Conservation (phyloP, 1,284 basidiomycete genomes). For the Pyrrhoderma lamaoense region DNA sequence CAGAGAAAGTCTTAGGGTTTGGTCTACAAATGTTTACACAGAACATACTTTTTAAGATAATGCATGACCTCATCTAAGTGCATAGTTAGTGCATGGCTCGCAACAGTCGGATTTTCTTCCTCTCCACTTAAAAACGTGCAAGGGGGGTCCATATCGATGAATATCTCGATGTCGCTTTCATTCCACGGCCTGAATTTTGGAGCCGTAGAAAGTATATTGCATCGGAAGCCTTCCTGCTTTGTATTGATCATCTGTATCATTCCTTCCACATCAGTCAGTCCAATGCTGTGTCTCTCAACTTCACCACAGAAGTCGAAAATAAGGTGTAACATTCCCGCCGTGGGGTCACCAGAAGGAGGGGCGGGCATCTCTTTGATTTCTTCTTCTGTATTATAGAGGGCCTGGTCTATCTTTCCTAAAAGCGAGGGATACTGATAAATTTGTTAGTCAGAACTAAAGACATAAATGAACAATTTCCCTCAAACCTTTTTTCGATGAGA, state of each 20-base stretch:
- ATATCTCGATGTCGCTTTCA: background rate
- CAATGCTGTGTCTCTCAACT: constrained; percentile 40
- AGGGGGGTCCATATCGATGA: background rate
- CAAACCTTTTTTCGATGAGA: constrained; percentile 45
- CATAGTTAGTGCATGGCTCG: constrained; percentile 26
- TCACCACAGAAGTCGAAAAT: constrained; percentile 41
- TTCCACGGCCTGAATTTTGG: constrained; percentile 40
- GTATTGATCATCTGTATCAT: constrained; percentile 49
- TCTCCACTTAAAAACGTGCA: constrained; percentile 12
- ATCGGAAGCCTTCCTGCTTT: constrained; percentile 39
- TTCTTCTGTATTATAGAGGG: constrained; percentile 34
- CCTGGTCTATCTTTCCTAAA: constrained; percentile 39
- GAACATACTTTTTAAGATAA: constrained; percentile 39
- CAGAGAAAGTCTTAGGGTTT: background rate
- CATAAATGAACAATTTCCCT: too few relatives aligned
- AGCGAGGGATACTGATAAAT: too few relatives aligned
- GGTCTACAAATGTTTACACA: background rate
- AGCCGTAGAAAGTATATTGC: constrained; percentile 42
- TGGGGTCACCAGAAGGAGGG: constrained; percentile 46
- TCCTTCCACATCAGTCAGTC: constrained; percentile 41
- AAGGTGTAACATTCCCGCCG: constrained; percentile 44
- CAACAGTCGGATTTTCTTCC: background rate
- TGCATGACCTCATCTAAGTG: constrained; percentile 52
- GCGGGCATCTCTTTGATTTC: constrained; percentile 39
- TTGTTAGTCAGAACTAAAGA: too few relatives aligned